These are phyloP conservation scores for Psilocybe subaeruginosa DNA, from an alignment of 768 basidiomycete genomes.

Conservation along the genomic window DNA sequence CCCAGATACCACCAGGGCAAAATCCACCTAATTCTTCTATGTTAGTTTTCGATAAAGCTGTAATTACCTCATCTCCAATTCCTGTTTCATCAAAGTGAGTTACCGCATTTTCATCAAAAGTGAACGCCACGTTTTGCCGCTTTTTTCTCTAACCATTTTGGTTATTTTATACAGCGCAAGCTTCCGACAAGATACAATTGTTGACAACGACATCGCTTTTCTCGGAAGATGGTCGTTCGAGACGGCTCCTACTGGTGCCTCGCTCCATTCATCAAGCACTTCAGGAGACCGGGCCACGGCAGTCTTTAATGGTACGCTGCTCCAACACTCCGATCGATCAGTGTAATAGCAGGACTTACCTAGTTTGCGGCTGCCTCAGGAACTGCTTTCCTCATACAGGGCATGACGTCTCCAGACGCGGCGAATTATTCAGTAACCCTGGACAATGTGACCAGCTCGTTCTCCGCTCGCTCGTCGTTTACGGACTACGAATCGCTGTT, in stretches of 20 bases:
- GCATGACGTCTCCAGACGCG: slow-evolving; percentile 57
- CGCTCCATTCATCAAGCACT: slow-evolving; percentile 32
- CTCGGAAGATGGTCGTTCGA: slow-evolving; percentile 57
- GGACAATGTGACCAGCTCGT: slow-evolving; percentile 41
- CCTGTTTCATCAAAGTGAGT: slow-evolving; percentile 39
- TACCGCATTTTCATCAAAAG: background rate
- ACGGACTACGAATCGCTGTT: slow-evolving; percentile 54
- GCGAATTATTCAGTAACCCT: slow-evolving; percentile 61
- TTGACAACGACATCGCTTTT: slow-evolving; percentile 52
- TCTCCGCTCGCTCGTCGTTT: slow-evolving; percentile 58
- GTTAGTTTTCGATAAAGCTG: slow-evolving; percentile 61
- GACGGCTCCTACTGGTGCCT: slow-evolving; percentile 24
- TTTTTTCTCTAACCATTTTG: slow-evolving; percentile 11
- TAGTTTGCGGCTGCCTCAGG: slow-evolving; percentile 39
- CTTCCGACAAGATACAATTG: slow-evolving; percentile 37
- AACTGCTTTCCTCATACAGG: slow-evolving; percentile 60
- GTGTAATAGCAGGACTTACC: background rate
- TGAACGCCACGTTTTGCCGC: slow-evolving; percentile 6
- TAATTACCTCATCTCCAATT: slow-evolving; percentile 41
- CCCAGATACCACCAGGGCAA: slow-evolving; percentile 35
- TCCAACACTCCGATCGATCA: background rate
- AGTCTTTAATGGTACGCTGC: slow-evolving; percentile 48
- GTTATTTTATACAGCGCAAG: slow-evolving; percentile 29
- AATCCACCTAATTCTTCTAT: slow-evolving; percentile 33
- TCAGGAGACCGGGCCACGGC: slow-evolving; percentile 48